Conservation (phyloP, 495 filamentous ascomycete genomes). For the Penicillium silybi region DNA sequence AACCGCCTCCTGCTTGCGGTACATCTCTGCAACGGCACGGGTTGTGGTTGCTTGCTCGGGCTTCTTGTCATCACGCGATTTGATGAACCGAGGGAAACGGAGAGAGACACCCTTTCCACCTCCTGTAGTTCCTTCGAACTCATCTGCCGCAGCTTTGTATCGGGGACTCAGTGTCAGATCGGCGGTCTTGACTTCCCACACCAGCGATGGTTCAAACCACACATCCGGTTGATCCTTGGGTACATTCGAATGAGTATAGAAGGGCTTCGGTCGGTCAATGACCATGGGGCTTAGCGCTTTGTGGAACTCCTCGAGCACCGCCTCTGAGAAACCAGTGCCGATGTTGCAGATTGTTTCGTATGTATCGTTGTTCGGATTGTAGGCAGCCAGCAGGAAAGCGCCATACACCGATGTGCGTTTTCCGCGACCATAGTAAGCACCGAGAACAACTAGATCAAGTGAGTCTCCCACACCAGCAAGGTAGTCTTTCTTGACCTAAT, state of each 20-base stretch:
- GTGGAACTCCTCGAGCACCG: constrained; percentile 77
- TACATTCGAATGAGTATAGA: constrained; percentile 79
- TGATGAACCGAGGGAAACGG: constrained; percentile 89
- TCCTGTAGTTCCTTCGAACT: constrained; percentile 49
- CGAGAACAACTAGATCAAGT: constrained; percentile 91
- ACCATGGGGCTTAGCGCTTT: constrained; percentile 60
- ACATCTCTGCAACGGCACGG: constrained; percentile 91
- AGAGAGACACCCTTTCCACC: constrained; percentile 82
- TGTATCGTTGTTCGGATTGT: constrained; percentile 69
- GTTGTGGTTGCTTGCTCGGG: constrained; percentile 83
- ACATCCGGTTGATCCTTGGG: constrained; percentile 94
- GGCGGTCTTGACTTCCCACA: constrained; percentile 97
- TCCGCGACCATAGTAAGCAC: constrained; percentile 89
- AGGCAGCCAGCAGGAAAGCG: constrained; percentile 91
- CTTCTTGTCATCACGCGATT: constrained; percentile 88
- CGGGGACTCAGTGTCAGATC: constrained; percentile 89
- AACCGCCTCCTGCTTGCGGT: constrained; percentile 87
- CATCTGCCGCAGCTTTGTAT: constrained; percentile 76
- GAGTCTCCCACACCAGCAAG: constrained; percentile 90
- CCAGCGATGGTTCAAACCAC: constrained; percentile 91
- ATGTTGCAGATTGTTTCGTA: constrained; percentile 99
- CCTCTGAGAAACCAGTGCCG: constrained; percentile 93
- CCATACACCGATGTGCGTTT: constrained; percentile 95
- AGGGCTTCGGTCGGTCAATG: constrained; percentile 90
- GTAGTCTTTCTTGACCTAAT: constrained; percentile 93